phyloP scores from a whole-genome alignment of 306 rosid species.

The Echinosophora koreensis region DNA sequence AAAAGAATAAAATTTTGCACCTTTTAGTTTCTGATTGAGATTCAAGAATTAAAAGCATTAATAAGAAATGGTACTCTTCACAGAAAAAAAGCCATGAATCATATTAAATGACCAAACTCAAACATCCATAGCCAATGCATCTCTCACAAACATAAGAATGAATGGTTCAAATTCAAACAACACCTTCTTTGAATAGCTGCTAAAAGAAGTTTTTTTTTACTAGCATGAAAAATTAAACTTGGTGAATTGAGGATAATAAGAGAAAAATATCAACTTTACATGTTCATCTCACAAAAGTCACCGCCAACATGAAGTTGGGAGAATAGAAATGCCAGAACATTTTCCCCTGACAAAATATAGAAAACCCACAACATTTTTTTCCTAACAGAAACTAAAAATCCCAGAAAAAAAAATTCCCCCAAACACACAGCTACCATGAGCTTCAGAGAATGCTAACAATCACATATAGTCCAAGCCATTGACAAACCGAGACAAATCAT shows the following conservation, averaged over 20 bases:
- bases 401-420: background rate
- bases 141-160: conserved; percentile 19
- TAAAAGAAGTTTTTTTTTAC: conserved; percentile 11
- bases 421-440: conserved; percentile 1
- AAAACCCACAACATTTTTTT: no score
- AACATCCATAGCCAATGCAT: background rate
- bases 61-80: conserved; percentile 16
- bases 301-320: background rate
- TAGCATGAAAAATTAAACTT: conserved; percentile 17
- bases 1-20: background rate
- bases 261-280: conserved; percentile 33
- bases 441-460: conserved; percentile 16
- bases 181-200: conserved; percentile 2
- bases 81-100: background rate
- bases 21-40: conserved; percentile 19
- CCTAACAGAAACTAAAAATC: no score
- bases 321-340: conserved; percentile 5
- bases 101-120: background rate
- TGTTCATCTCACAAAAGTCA: conserved; percentile 20
- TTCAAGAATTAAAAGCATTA: background rate
- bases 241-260: background rate
- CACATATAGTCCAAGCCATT: conserved; percentile 15
- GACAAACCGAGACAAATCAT: conserved; percentile 9
- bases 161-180: conserved; percentile 10
- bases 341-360: background rate